Evolutionary conservation across 2,329 filamentous ascomycete species (phyloP), one percentile per base, ranked within the genome.

Genomic region (Penicillium decumbens): DNA sequence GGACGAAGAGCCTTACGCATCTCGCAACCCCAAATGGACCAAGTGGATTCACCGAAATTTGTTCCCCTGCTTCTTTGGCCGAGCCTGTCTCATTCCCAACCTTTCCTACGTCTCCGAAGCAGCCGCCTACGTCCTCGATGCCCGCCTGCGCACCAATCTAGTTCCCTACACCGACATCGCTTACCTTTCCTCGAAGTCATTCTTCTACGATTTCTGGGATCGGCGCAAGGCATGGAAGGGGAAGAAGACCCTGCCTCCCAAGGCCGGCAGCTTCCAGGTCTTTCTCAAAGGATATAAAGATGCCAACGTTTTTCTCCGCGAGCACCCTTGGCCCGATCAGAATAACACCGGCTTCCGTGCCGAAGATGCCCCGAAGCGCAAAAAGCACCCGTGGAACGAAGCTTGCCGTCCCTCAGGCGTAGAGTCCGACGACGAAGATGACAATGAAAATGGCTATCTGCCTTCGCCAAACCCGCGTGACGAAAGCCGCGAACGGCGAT

Each of bases 41-140:
- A 98, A 98, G 73, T 98, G 93, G 93, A 91, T 98, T 75, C 93
- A 98, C 70, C 81, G 93, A 56, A 98, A 98, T 68, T 69, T 98
- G 57, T 97, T 98, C 61, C 93, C 93, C 7, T 98, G 95, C 74
- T 96, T 89, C 71, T 98, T 98, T 64, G 93, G 93, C 15, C 80
- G 93, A 64, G 91, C 92, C 40, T 97, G 90, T 65, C 81, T 98
- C 46, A 98, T 98, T 68, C 93, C 93, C 48, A 98, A 98, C 65
- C 78, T 98, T 43, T 96, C 91, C 47, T 98, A 98, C 67, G 89
- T 98, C 59, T 97, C 91, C 62, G 93, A 98, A 76, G 93, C 93
- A 15, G 93, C 93, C 15, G 93, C 93, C 30, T 98, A 96, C 69
- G 89, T 95, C 5, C 83, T 98, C 45, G 93, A 98, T 71, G 84